Evolutionary conservation across 768 basidiomycete genomes (phyloP).

Genomic region (Daedaleopsis nitida): DNA sequence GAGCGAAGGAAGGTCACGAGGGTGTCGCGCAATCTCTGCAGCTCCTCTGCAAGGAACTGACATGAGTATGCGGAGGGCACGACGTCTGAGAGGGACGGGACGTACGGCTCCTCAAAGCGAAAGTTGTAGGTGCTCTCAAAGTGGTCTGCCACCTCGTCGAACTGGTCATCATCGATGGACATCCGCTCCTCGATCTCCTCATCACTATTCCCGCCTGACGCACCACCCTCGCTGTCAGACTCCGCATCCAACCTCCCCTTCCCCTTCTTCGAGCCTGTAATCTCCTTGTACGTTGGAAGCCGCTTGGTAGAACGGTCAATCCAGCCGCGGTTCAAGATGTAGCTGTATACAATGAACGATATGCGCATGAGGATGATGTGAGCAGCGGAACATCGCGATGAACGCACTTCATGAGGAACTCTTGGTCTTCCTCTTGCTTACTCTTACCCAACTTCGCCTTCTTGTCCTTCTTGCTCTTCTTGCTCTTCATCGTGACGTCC

Average conservation of each 20-base stretch:
- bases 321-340: slow-evolving; percentile 98
- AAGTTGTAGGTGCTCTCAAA: slow-evolving; percentile 99
- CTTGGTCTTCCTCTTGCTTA: slow-evolving; percentile 73
- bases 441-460: slow-evolving; percentile 26
- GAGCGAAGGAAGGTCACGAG: slow-evolving; percentile 65
- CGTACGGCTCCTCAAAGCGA: slow-evolving; percentile 94
- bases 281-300: slow-evolving; percentile 84
- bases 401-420: slow-evolving; percentile 87
- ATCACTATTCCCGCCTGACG: slow-evolving; percentile 21
- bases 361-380: not conserved
- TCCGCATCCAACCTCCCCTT: slow-evolving; percentile 16
- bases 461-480: slow-evolving; percentile 32
- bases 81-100: slow-evolving; percentile 23
- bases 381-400: not conserved
- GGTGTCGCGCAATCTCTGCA: slow-evolving; percentile 67
- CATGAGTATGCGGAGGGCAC: not conserved
- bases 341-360: slow-evolving; percentile 49
- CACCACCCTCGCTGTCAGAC: slow-evolving; percentile 22
- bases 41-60: slow-evolving; percentile 52
- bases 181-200: slow-evolving; percentile 33
- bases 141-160: slow-evolving; percentile 87
- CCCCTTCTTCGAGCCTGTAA: slow-evolving; percentile 48
- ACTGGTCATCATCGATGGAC: slow-evolving; percentile 63
- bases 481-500: slow-evolving; percentile 28
- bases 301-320: slow-evolving; percentile 76